A percentile compares a stretch with the other conserved stretches of the same genome.
Evolutionary conservation across 2,329 filamentous ascomycete species (phyloP).

Genomic region (Penicillium sp.): DNA sequence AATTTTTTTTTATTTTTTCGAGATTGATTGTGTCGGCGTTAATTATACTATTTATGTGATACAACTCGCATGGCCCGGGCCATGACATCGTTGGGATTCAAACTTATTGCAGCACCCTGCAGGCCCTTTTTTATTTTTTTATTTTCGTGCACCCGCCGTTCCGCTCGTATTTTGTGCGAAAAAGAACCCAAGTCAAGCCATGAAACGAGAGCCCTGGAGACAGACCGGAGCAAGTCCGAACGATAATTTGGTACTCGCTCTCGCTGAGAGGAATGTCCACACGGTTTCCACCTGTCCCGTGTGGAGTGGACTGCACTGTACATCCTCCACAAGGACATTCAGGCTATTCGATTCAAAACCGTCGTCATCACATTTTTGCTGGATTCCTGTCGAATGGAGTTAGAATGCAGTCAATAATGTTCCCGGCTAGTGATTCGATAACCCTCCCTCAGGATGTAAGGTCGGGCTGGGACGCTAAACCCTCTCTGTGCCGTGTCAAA

Average conservation of each 20-base stretch:
- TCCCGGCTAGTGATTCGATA: conserved; percentile 10
- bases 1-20: not conserved
- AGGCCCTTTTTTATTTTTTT: conserved; percentile 2
- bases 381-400: conserved; percentile 1
- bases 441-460: conserved; percentile 18
- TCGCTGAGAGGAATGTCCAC: not conserved
- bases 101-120: conserved; percentile 6
- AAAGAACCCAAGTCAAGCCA: not conserved
- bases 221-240: not conserved
- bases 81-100: conserved; percentile 4
- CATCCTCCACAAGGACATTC: conserved; percentile 14
- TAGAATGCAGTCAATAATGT: conserved; percentile 13
- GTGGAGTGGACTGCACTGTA: conserved; percentile 7
- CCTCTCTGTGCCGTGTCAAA: conserved; percentile 22
- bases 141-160: not conserved
- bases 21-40: not conserved
- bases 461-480: conserved; percentile 23
- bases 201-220: not conserved
- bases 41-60: conserved; percentile 12
- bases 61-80: conserved; percentile 20
- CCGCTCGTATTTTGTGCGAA: not conserved
- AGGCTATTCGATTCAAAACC: not conserved
- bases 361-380: conserved; percentile 9
- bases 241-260: not conserved
- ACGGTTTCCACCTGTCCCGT: not conserved